Evolutionary conservation across 352 stramenopile species (phyloP).

Genomic region (Phytophthora pluvialis): DNA sequence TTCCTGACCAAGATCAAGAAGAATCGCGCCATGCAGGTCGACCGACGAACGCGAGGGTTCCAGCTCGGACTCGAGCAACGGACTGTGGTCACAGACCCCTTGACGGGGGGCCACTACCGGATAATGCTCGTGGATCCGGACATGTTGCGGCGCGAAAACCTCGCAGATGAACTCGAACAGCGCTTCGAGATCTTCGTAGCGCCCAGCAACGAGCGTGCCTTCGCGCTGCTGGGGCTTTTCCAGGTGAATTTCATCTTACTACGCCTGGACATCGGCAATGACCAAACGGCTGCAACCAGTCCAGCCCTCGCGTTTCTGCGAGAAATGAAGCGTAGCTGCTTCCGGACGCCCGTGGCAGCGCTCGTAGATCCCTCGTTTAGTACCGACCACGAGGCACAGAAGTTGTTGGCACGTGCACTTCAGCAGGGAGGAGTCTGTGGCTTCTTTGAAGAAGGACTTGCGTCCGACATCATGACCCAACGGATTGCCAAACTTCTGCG

Average conservation of each 20-base stretch:
- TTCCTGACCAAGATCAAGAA: constrained; percentile 82
- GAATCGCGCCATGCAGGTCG: constrained; percentile 76
- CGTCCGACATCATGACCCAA: constrained; percentile 44
- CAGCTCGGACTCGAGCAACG: constrained; percentile 52
- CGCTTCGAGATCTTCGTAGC: constrained; percentile 76
- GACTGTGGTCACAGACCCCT: constrained; percentile 57
- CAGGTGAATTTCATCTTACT: constrained; percentile 68
- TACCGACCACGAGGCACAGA: constrained; percentile 41
- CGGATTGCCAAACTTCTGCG: constrained; percentile 60
- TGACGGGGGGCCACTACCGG: constrained; percentile 66
- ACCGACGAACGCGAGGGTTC: constrained; percentile 70
- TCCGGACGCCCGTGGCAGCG: constrained; percentile 58
- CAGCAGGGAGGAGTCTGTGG: constrained; percentile 63
- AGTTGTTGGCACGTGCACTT: constrained; percentile 57
- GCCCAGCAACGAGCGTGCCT: constrained; percentile 63
- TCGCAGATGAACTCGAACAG: constrained; percentile 67
- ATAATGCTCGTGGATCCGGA: constrained; percentile 73
- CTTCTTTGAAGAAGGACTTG: constrained; percentile 62
- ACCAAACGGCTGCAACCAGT: constrained; percentile 60
- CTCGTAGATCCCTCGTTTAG: constrained; percentile 35
- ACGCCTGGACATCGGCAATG: constrained; percentile 56
- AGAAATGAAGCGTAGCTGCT: constrained; percentile 67
- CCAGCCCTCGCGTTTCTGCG: constrained; percentile 55
- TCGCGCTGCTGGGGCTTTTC: constrained; percentile 69
- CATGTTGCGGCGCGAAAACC: constrained; percentile 64